Evolutionary conservation across 306 rosid species (phyloP), one percentile per base, ranked within the genome.

Genomic region (Calophaca sinica): DNA sequence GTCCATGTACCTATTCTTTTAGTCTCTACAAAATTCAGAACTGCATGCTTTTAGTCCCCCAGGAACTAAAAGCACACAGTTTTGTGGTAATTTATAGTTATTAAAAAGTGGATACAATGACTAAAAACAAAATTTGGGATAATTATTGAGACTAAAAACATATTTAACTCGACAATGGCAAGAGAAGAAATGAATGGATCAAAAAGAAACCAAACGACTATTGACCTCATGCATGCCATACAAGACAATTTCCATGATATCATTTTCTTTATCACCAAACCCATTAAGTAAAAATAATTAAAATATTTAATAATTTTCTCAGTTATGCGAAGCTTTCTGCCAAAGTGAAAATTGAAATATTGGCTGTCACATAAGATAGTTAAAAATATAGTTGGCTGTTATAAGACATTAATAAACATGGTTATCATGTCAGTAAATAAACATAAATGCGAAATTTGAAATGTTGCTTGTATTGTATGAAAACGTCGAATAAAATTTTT

Each of bases 251-350:
- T 29, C 15, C 20, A 36, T 15, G 61, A 62, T 36, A 15, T 74
- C 31, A 28, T 28, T 72, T 55, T 72, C 66, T 53, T 41, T 11
- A 38, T 28, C 15, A 42, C 44, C 55, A 41, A 55, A 38, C 29
- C 53, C 76, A 72, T 72, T 7, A 29, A 57, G 63, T 38, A 57
- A 55, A n/a, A n/a, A n/a, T n/a, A n/a, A n/a, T n/a, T n/a, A n/a
- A n/a, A 74, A 6, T 10, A 45, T 10, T 10, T 14, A 32, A 60
- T 13, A 14, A 32, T 46, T 60, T 14, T 45, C 36, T 9, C 13
- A 26, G 2, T 68, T 35, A 50, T 33, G 9, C 8, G 7, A 68
- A 33, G 9, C 33, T 68, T 68, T 68, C 6, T 42, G 36, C n/a
- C 44, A 29, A 58, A 57, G 64, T 20, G 26, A 20, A 20, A 20